These are phyloP conservation scores for Saturnispora silvae DNA, from an alignment of 805 yeast species.

Conservation along the genomic window DNA sequence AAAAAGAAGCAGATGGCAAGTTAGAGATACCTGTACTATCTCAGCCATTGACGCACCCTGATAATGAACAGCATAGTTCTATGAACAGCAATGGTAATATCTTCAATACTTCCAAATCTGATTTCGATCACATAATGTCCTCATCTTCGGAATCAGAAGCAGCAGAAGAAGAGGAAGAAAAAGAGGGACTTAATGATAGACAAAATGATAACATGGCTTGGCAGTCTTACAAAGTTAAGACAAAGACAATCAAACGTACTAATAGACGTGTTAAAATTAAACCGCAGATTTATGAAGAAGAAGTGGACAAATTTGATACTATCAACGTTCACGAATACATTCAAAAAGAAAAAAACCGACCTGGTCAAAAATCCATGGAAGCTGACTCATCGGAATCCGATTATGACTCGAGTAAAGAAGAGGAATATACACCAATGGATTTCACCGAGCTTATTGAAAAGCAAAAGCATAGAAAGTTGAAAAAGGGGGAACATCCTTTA, in stretches of 20 bases:
- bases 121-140: too few species aligned
- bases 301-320: conserved; percentile 25
- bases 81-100: too few species aligned
- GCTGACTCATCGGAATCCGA: not conserved
- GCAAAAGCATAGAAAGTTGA: conserved; percentile 14
- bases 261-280: conserved; percentile 41
- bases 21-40: not conserved
- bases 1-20: too few species aligned
- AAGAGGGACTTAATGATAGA: not conserved
- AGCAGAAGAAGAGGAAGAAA: conserved; percentile 4
- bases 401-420: conserved; percentile 13
- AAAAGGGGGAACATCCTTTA: conserved; percentile 19
- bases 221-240: not conserved
- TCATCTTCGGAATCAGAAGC: not conserved
- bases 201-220: not conserved
- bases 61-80: too few species aligned
- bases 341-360: conserved; percentile 10
- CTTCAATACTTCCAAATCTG: too few species aligned
- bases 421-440: conserved; percentile 15
- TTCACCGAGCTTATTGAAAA: conserved; percentile 9
- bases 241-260: conserved; percentile 39
- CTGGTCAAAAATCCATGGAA: not conserved
- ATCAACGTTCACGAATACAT: conserved; percentile 35
- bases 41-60: not conserved
- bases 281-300: conserved; percentile 23